These are phyloP conservation scores for Fusarium sp. DNA, from an alignment of 2,329 filamentous ascomycete species.

Conservation along the genomic window DNA sequence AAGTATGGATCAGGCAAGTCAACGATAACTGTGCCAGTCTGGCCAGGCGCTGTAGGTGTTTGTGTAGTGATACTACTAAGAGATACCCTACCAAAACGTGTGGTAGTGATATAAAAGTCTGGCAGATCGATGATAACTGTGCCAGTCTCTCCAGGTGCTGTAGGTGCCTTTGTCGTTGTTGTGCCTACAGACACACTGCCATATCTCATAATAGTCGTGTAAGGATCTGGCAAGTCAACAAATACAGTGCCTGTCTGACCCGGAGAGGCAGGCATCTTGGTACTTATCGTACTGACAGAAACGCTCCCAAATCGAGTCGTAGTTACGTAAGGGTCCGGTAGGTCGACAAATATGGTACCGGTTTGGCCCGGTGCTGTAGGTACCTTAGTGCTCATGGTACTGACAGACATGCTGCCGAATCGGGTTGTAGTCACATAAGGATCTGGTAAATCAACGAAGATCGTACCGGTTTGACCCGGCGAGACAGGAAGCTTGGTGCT, in stretches of 20 bases:
- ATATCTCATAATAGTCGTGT: background rate
- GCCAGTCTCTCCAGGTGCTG: background rate
- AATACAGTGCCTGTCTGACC: background rate
- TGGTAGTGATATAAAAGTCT: no score
- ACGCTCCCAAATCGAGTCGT: background rate
- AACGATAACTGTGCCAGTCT: background rate
- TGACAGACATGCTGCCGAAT: background rate
- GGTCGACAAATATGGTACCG: background rate
- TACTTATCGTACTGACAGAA: background rate
- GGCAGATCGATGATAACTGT: background rate
- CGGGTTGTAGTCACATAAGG: background rate
- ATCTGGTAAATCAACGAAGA: background rate
- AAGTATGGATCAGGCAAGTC: background rate
- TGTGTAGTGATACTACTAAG: no score
- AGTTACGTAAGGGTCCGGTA: background rate
- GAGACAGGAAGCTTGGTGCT: background rate
- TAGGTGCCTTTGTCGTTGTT: background rate
- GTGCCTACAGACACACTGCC: background rate
- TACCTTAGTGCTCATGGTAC: background rate
- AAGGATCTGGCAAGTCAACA: background rate
- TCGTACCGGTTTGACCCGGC: background rate
- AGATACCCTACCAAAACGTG: no score
- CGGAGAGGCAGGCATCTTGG: background rate
- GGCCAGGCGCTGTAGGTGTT: background rate
- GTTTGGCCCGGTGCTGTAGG: background rate